These are phyloP conservation scores for Trichosporon inkin DNA, from an alignment of 1,284 basidiomycete genomes.

Conservation along the genomic window DNA sequence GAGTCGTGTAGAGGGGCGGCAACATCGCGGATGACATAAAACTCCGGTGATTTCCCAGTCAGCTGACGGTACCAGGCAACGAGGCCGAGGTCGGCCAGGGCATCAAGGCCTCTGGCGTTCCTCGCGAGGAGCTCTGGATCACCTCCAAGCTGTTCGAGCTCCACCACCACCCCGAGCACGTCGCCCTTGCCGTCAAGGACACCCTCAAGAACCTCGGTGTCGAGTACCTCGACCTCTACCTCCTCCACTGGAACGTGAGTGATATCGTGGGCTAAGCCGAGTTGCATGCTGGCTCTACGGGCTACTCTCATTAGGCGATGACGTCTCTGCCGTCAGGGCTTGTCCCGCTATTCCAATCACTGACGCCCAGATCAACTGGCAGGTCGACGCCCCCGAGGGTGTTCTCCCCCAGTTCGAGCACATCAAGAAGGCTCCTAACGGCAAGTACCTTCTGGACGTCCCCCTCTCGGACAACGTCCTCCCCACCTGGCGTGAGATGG, in stretches of 20 bases:
- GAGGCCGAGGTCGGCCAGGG: conserved; percentile 83
- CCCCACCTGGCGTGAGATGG: conserved; percentile 61
- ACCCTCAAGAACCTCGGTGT: conserved; percentile 67
- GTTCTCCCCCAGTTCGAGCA: conserved; percentile 34
- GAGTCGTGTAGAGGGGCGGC: neutral
- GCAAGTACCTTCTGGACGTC: conserved; percentile 56
- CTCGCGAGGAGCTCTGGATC: conserved; percentile 64
- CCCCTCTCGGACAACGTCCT: conserved; percentile 67
- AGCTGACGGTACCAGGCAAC: conserved; percentile 52
- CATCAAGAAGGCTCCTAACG: conserved; percentile 46
- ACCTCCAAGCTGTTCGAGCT: conserved; percentile 67
- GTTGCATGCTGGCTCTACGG: no score
- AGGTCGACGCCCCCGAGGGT: conserved; percentile 42
- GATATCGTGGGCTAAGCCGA: conserved; percentile 1
- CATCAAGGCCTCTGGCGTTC: conserved; percentile 58
- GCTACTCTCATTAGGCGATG: no score
- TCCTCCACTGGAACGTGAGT: conserved; percentile 71
- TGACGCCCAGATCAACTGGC: conserved; percentile 38
- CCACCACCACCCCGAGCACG: conserved; percentile 57
- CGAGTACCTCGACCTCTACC: conserved; percentile 72
- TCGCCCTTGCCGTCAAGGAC: conserved; percentile 64
- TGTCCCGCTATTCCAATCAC: neutral
- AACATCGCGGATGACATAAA: neutral
- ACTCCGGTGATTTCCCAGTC: neutral
- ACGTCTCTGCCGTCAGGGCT: neutral